Conservation (phyloP, 2,329 filamentous ascomycete species). For the Thielaviopsis musarum region DNA sequence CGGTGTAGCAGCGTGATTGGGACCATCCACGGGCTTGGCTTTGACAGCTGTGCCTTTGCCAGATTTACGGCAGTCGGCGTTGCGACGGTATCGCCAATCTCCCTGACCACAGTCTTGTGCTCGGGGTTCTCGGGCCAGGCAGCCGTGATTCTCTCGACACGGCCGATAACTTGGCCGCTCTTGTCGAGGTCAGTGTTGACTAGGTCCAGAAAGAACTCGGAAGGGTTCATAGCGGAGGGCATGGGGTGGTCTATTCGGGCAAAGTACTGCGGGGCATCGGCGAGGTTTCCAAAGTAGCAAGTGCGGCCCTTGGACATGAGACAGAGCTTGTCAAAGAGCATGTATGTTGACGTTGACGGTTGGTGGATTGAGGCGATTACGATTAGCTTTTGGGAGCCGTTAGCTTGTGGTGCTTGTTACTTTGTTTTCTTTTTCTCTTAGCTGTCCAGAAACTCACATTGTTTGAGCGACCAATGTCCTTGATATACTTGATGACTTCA, state of each 20-base stretch:
- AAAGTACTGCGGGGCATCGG: slow-evolving; percentile 45
- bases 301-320: slow-evolving; percentile 54
- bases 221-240: slow-evolving; percentile 57
- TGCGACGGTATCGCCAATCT: background rate
- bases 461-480: slow-evolving; percentile 45
- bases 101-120: background rate
- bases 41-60: slow-evolving; percentile 16
- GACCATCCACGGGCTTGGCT: slow-evolving; percentile 31
- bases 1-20: slow-evolving; percentile 55
- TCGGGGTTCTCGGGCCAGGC: slow-evolving; percentile 17
- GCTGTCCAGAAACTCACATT: slow-evolving; percentile 30
- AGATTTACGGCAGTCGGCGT: slow-evolving; percentile 14
- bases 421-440: background rate
- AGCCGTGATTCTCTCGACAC: slow-evolving; percentile 16
- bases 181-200: slow-evolving; percentile 60
- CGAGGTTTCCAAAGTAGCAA: slow-evolving; percentile 54
- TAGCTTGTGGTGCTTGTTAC: background rate
- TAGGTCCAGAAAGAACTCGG: slow-evolving; percentile 63
- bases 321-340: slow-evolving; percentile 64
- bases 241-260: slow-evolving; percentile 40
- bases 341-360: slow-evolving; percentile 62
- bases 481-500: slow-evolving; percentile 62
- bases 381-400: slow-evolving; percentile 36
- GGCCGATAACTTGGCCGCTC: slow-evolving; percentile 28
- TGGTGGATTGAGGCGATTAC: slow-evolving; percentile 76